Conservation (phyloP, 2,329 filamentous ascomycete species). For the Phialophora expanda region DNA sequence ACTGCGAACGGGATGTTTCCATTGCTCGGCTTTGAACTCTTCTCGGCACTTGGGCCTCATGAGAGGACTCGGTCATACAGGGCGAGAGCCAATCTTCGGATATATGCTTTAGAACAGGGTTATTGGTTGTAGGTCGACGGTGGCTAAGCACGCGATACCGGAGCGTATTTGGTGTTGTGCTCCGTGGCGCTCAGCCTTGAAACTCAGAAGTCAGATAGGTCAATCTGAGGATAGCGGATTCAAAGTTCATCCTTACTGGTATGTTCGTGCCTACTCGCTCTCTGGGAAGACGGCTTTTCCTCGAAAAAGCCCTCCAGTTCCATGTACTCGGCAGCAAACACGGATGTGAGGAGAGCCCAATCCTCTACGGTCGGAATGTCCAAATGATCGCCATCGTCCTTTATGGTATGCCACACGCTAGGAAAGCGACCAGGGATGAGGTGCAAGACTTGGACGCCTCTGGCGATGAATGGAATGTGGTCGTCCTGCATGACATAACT, state of each 20-base stretch:
- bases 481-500: slow-evolving; percentile 74
- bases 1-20: background rate
- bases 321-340: slow-evolving; percentile 91
- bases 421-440: slow-evolving; percentile 87
- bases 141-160: background rate
- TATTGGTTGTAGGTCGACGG: background rate
- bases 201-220: slow-evolving; percentile 15
- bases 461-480: slow-evolving; percentile 84
- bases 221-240: slow-evolving; percentile 10
- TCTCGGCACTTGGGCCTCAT: background rate
- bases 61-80: background rate
- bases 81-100: background rate
- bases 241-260: slow-evolving; percentile 44
- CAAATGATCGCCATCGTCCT: slow-evolving; percentile 83
- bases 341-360: slow-evolving; percentile 83
- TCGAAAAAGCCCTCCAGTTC: slow-evolving; percentile 69
- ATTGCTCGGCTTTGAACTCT: background rate
- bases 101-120: background rate
- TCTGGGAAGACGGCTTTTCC: slow-evolving; percentile 19
- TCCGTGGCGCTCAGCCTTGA: slow-evolving; percentile 14
- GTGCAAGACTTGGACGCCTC: slow-evolving; percentile 87
- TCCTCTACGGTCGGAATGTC: slow-evolving; percentile 81
- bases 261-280: slow-evolving; percentile 31
- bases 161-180: background rate
- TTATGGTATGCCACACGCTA: slow-evolving; percentile 80